Evolutionary conservation across 2,329 filamentous ascomycete genomes (phyloP), one percentile per base, ranked within the genome.

Genomic region (Arthrobotrys pseudoclavata): DNA sequence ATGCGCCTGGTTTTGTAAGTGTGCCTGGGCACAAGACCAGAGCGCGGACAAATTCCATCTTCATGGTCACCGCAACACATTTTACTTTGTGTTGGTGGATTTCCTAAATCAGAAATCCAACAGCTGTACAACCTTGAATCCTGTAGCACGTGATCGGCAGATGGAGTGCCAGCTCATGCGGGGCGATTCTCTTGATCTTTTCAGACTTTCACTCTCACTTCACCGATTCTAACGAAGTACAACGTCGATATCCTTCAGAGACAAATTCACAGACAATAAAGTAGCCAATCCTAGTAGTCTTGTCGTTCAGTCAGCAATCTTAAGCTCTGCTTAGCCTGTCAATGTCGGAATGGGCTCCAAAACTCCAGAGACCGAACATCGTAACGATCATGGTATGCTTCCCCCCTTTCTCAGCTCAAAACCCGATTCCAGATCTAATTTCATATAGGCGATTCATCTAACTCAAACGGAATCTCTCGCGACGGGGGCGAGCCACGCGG

Each of bases 311-410:
- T n/a, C n/a, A n/a, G n/a, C n/a, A 3, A 40, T 15, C 13, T n/a
- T 3, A 40, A 40, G 10, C 2, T 4, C 1, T n/a, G 12, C 2
- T 15, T 40, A 40, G 37, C 2, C 37, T 48, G 71, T 69, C 24
- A 66, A 76, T 76, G 71, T 76, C 64, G 64, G 45, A 45, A 76
- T 76, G 71, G 71, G 71, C 10, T 64, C 71, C 48, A 76, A 55
- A 61, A 76, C 64, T 31, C 71, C 66, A 42, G 55, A 69, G 64
- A 45, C 22, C 37, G 57, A 76, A 12, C 40, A 50, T 45, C 64
- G 34, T 22, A 47, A 48, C 50, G 42, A 76, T 42, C 47, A 69
- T 31, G 71, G 71, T 76, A 57, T 24, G 18, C 13, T 6, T 37
- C 10, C 20, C 4, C 20, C 10, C 10, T 50, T 1, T 9, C 9